Evolutionary conservation across 2,329 filamentous ascomycete species (phyloP).

Genomic region (Fusarium luffae): DNA sequence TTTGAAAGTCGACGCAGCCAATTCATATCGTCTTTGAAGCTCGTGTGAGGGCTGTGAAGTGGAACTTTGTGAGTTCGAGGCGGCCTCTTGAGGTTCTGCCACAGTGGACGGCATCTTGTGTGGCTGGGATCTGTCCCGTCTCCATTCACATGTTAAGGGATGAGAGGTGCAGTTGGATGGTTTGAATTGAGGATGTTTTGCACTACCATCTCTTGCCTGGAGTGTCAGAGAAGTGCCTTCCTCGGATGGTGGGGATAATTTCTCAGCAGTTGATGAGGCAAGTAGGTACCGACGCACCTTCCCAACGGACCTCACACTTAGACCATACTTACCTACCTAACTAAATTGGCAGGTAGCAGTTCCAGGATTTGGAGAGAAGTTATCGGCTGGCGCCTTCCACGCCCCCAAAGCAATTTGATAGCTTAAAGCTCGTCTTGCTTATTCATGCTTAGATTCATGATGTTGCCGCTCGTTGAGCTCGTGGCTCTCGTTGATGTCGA

Average conservation of each 20-base stretch:
- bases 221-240: neutral
- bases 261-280: neutral
- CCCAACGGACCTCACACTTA: neutral
- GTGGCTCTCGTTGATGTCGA: no score
- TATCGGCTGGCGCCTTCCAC: no score
- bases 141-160: neutral
- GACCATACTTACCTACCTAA: neutral
- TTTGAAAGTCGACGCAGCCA: constrained; percentile 49
- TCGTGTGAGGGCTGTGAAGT: constrained; percentile 33
- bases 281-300: neutral
- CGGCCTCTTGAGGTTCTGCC: neutral
- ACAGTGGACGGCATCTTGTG: neutral
- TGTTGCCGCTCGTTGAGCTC: no score
- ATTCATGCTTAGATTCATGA: no score
- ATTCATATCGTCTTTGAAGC: constrained; percentile 51
- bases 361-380: accelerated
- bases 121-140: neutral
- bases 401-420: no score
- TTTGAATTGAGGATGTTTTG: neutral
- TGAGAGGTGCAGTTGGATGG: neutral
- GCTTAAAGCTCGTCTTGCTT: no score
- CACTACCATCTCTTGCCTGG: neutral
- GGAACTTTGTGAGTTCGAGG: neutral
- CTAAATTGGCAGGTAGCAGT: neutral
- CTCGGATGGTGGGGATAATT: neutral